Conservation (phyloP, 164 flowering plant genomes). For the Chimonanthus salicifolius region DNA sequence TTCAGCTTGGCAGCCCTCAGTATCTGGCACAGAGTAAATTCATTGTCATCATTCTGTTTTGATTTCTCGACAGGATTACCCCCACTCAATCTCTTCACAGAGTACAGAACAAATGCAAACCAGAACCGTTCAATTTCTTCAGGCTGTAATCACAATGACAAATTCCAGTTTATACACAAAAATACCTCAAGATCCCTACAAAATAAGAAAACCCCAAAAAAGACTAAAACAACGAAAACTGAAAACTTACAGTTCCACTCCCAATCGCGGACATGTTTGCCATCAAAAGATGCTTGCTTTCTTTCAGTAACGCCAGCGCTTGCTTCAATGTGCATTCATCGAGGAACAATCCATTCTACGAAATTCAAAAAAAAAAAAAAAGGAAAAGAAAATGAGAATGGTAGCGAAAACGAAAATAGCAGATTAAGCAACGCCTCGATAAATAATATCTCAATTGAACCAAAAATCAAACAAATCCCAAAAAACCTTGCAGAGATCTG, state of each 20-base stretch:
- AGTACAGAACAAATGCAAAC: slow-evolving; percentile 71
- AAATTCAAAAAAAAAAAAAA: not conserved
- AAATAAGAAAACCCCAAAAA: not conserved
- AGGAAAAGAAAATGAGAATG: not conserved
- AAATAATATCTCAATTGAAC: not conserved
- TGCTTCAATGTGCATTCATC: slow-evolving; percentile 36
- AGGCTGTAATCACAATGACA: slow-evolving; percentile 31
- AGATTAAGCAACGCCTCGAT: not conserved
- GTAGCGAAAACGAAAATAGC: slow-evolving; percentile 1
- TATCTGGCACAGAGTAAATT: slow-evolving; percentile 60
- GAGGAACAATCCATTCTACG: slow-evolving; percentile 45
- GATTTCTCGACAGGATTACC: slow-evolving; percentile 13
- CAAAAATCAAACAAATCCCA: not conserved
- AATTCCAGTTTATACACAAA: not conserved
- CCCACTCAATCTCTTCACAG: slow-evolving; percentile 54
- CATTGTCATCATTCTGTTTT: slow-evolving; percentile 22
- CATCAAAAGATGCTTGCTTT: slow-evolving; percentile 53
- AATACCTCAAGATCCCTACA: not conserved
- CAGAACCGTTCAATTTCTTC: slow-evolving; percentile 78
- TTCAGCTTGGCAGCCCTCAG: slow-evolving; percentile 61
- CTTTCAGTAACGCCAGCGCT: slow-evolving; percentile 50
- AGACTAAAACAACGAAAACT: not conserved
- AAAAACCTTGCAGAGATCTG: slow-evolving; percentile 57
- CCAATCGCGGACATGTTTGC: slow-evolving; percentile 53
- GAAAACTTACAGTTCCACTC: slow-evolving; percentile 42